Evolutionary conservation across 2,329 filamentous ascomycete genomes (phyloP).

Genomic region (Claviceps fusiformis): DNA sequence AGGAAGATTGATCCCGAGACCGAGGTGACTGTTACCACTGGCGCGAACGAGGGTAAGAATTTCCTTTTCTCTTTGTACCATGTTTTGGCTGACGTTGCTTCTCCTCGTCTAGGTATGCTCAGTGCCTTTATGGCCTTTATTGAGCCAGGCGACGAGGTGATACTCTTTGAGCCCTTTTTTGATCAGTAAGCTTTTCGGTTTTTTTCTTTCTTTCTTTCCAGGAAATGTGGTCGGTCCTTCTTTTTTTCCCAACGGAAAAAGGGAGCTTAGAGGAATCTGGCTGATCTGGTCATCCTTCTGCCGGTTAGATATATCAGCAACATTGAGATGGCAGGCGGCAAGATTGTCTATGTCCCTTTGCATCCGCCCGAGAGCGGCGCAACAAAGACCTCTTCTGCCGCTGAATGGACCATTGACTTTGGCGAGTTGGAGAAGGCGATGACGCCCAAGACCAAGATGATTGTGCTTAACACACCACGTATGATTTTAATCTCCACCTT

Average conservation of each 20-base stretch:
- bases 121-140: conserved; percentile 97
- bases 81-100: neutral
- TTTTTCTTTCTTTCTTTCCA: neutral
- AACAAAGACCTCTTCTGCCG: conserved; percentile 66
- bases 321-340: conserved; percentile 95
- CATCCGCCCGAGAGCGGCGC: conserved; percentile 75
- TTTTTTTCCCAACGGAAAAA: too few species aligned
- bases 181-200: conserved; percentile 51
- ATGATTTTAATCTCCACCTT: conserved; percentile 5
- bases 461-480: conserved; percentile 70
- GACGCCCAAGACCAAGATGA: conserved; percentile 84
- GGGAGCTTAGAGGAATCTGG: neutral
- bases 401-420: conserved; percentile 81
- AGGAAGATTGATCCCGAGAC: conserved; percentile 72
- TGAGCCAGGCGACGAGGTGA: conserved; percentile 88
- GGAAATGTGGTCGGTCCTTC: too few species aligned
- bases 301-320: conserved; percentile 61
- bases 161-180: conserved; percentile 97
- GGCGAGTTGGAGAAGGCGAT: conserved; percentile 69
- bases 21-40: conserved; percentile 89
- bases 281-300: neutral
- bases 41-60: conserved; percentile 55
- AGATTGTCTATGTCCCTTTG: conserved; percentile 89
- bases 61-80: neutral
- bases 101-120: conserved; percentile 49